Evolutionary conservation across 495 filamentous ascomycete genomes (phyloP), one percentile per base, ranked within the genome.

Genomic region (Aspergillus olivimuriae): DNA sequence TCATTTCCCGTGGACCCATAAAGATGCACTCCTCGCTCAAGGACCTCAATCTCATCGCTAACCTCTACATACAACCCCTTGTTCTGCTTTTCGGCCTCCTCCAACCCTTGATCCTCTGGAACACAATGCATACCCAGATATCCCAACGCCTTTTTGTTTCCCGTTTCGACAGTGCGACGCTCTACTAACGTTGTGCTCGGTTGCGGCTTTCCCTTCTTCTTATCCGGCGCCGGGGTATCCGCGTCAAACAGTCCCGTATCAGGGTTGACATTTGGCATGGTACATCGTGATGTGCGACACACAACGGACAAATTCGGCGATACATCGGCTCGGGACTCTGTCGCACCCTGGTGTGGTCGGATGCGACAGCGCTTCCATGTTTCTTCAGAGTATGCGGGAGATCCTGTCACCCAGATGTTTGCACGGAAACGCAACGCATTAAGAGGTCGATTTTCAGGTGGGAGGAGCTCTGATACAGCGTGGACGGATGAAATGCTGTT

Each of bases 41-140:
- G 42, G 11, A 53, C 45, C 33, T 53, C 50, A 42, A 53, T 53
- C 32, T 42, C 39, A 39, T 53, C 45, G 4, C 50, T 46, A 26
- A 53, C 45, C 10, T 41, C 22, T 17, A 53, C 46, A 44, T 39
- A 42, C 15, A 53, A 39, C 15, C 41, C 50, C 17, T 14, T 12
- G 1, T 14, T 22, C 17, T 42, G 36, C 20, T 38, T 40, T 23
- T 47, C 41, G 7, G 50, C 50, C 35, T 30, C 32, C 28, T 37
- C 41, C 36, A 53, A 46, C 17, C 19, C 34, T 24, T 31, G 15
- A 40, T 53, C 45, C 20, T 53, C 50, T 5, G 50, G 50, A 7
- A 48, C 50, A 18, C 50, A 53, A 39, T 53, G 50, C 46, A 53
- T 48, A 1, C 50, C 50, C 15, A 53, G 24, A 43, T 53, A 53